These are phyloP conservation scores for Arthrobotrys pseudoclavata DNA, from an alignment of 2,329 filamentous ascomycete genomes.

Conservation along the genomic window DNA sequence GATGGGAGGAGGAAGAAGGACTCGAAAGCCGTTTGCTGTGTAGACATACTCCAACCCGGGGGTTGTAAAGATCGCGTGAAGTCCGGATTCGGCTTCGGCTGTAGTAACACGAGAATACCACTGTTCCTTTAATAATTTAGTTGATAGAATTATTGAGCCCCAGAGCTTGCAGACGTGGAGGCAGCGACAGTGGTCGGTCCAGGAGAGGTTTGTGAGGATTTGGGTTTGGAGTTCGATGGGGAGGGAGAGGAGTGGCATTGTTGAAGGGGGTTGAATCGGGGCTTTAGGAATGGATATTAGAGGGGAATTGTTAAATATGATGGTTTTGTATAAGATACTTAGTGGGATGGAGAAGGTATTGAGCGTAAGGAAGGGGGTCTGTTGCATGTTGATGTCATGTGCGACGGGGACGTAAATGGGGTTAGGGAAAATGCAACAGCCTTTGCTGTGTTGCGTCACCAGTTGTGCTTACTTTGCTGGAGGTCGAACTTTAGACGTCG, in stretches of 20 bases:
- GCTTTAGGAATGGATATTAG: neutral
- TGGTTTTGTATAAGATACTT: neutral
- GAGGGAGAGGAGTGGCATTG: slow-evolving; percentile 39
- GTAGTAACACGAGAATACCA: slow-evolving; percentile 17
- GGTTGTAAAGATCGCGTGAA: slow-evolving; percentile 39
- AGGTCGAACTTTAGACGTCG: too few species aligned
- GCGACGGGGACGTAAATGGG: slow-evolving; percentile 13
- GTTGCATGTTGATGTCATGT: slow-evolving; percentile 8
- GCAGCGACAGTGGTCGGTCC: slow-evolving; percentile 50
- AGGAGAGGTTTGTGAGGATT: slow-evolving; percentile 33
- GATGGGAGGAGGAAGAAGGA: slow-evolving; percentile 4
- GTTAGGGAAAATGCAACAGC: slow-evolving; percentile 14
- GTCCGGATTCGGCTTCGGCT: slow-evolving; percentile 4
- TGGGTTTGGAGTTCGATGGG: slow-evolving; percentile 48
- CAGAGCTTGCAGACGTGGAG: slow-evolving; percentile 45
- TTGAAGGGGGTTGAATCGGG: neutral
- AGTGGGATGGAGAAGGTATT: neutral
- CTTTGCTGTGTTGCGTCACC: neutral
- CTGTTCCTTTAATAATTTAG: slow-evolving; percentile 13
- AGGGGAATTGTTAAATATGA: neutral
- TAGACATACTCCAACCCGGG: slow-evolving; percentile 24
- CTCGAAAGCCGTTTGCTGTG: slow-evolving; percentile 26
- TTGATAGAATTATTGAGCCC: slow-evolving; percentile 36
- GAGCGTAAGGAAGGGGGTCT: neutral
- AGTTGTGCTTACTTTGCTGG: too few species aligned